A percentile compares a stretch with the other conserved stretches of the same genome.
Evolutionary conservation across 1,139 yeast species (phyloP).

Genomic region (Pichia sp.): DNA sequence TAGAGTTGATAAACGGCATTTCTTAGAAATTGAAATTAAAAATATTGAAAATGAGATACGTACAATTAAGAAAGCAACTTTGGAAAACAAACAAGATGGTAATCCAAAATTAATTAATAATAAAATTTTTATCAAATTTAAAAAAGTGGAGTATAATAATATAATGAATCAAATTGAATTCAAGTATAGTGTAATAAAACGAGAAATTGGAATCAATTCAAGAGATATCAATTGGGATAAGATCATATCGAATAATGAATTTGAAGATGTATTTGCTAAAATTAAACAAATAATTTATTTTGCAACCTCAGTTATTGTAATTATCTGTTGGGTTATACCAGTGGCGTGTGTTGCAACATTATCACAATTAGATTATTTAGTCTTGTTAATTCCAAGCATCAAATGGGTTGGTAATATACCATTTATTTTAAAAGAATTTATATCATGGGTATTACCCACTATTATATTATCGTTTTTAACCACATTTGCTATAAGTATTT

Average conservation of each 20-base stretch:
- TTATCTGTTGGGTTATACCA: conserved; percentile 60
- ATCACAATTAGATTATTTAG: conserved; percentile 55
- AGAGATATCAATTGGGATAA: conserved; percentile 57
- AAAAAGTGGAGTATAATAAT: conserved; percentile 41
- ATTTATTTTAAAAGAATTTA: conserved; percentile 40
- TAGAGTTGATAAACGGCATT: conserved; percentile 18
- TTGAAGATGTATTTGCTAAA: conserved; percentile 3
- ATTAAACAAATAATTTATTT: conserved; percentile 19
- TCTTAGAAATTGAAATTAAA: conserved; percentile 24
- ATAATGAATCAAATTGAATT: conserved; percentile 46
- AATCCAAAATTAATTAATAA: conserved; percentile 22
- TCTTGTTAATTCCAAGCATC: conserved; percentile 48
- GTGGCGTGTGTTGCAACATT: conserved; percentile 65
- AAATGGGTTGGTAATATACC: conserved; percentile 48
- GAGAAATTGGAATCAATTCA: conserved; percentile 48
- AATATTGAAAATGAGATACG: conserved; percentile 18
- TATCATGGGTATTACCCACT: conserved; percentile 57
- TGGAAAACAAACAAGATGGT: conserved; percentile 7
- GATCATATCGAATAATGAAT: conserved; percentile 34
- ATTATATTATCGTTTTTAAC: conserved; percentile 51
- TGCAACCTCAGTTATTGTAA: conserved; percentile 39
- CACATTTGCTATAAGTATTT: conserved; percentile 45
- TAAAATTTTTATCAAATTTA: conserved; percentile 50
- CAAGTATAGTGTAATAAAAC: conserved; percentile 9
- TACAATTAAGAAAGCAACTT: conserved; percentile 9